These are phyloP conservation scores for Gremmenia infestans DNA, from an alignment of 2,329 filamentous ascomycete genomes.

Conservation along the genomic window DNA sequence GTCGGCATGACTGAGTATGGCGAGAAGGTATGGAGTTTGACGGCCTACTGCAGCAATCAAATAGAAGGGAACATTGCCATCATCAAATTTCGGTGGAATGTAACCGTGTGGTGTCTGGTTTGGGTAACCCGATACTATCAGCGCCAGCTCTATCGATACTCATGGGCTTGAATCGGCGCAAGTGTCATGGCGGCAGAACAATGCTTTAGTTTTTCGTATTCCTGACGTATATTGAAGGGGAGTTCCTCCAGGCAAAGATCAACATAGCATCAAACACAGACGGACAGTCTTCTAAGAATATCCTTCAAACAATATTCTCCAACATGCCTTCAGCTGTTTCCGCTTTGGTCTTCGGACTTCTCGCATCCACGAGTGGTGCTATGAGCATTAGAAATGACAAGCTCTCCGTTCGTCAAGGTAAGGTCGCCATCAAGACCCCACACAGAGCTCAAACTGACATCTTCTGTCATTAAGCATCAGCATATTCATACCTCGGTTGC, in stretches of 20 bases:
- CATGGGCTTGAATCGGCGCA: too few species aligned
- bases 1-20: not conserved
- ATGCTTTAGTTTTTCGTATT: not conserved
- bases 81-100: not conserved
- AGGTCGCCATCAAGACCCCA: not conserved
- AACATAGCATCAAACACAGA: not conserved
- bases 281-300: not conserved
- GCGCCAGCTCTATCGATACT: not conserved
- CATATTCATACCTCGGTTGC: conserved; percentile 8
- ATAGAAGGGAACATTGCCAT: not conserved
- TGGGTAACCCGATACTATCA: not conserved
- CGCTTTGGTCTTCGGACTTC: not conserved
- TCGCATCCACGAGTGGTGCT: conserved; percentile 1
- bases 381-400: not conserved
- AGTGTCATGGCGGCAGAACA: too few species aligned
- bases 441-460: not conserved
- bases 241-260: not conserved
- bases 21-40: not conserved
- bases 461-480: not conserved
- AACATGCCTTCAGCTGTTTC: not conserved
- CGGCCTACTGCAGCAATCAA: not conserved
- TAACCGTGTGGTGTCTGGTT: not conserved
- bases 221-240: not conserved
- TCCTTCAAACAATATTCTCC: not conserved
- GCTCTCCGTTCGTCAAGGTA: conserved; percentile 3